Conservation (phyloP, 371 early-diverging fungal genomes). For the Lichtheimia ornata region DNA sequence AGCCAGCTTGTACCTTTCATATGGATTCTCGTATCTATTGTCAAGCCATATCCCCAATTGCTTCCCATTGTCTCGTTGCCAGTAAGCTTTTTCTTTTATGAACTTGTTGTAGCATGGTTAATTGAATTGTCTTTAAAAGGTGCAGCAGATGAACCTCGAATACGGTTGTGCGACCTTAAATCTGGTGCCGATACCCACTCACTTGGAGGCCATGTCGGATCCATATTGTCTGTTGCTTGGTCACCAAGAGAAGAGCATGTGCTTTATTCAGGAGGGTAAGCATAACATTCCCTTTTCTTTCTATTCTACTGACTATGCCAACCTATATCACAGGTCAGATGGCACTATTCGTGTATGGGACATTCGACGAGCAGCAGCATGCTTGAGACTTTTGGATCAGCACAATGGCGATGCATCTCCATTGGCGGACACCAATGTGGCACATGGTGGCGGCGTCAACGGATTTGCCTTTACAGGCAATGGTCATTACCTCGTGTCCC, state of each 20-base stretch:
- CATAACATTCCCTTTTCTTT: not conserved
- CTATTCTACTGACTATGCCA: not conserved
- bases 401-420: constrained; percentile 50
- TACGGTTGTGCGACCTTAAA: constrained; percentile 81
- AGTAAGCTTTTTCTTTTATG: constrained; percentile 39
- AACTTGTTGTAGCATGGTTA: not conserved
- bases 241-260: constrained; percentile 76
- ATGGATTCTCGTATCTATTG: constrained; percentile 66
- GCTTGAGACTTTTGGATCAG: constrained; percentile 62
- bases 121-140: constrained; percentile 21
- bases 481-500: constrained; percentile 61
- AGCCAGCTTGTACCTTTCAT: constrained; percentile 68
- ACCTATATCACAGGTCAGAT: constrained; percentile 47
- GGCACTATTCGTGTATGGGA: constrained; percentile 80
- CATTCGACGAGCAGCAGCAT: constrained; percentile 69
- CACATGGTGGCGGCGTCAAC: constrained; percentile 73
- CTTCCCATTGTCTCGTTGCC: constrained; percentile 79
- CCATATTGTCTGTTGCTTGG: constrained; percentile 76
- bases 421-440: constrained; percentile 51
- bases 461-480: constrained; percentile 70
- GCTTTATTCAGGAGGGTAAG: constrained; percentile 82
- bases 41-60: constrained; percentile 74
- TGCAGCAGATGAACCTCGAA: constrained; percentile 66
- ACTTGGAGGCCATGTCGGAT: constrained; percentile 73
- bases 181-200: constrained; percentile 78